Evolutionary conservation across 768 basidiomycete genomes (phyloP).

Genomic region (Mycena rebaudengoi): DNA sequence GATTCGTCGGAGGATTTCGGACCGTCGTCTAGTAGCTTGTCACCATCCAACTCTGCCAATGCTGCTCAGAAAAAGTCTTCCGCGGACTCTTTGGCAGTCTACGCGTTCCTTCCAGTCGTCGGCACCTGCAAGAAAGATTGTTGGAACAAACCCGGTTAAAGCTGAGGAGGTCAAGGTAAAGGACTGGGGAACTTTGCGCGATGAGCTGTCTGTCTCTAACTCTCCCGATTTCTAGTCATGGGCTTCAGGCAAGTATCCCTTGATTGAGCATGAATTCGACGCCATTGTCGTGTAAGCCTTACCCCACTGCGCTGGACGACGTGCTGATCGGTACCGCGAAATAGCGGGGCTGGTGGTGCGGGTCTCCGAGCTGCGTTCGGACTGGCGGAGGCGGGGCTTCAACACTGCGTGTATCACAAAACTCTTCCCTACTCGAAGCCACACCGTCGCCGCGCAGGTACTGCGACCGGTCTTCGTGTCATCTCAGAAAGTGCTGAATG

Average conservation of each 20-base stretch:
- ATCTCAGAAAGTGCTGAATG: conserved; percentile 20
- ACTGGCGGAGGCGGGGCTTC: conserved; percentile 96
- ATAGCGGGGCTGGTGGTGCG: conserved; percentile 95
- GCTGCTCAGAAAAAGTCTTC: conserved; percentile 76
- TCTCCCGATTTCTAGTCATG: conserved; percentile 58
- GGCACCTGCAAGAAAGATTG: conserved; percentile 63
- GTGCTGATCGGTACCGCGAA: background rate
- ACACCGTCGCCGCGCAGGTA: conserved; percentile 98
- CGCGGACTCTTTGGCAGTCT: conserved; percentile 57
- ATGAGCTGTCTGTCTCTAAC: conserved; percentile 17
- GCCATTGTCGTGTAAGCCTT: conserved; percentile 93
- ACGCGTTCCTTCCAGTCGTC: conserved; percentile 75
- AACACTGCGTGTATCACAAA: conserved; percentile 99
- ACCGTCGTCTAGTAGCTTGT: conserved; percentile 25
- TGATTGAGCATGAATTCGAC: conserved; percentile 99
- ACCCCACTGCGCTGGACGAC: background rate
- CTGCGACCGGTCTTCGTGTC: conserved; percentile 25
- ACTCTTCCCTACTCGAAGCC: conserved; percentile 97
- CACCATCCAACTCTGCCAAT: conserved; percentile 38
- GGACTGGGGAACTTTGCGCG: background rate
- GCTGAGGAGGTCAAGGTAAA: conserved; percentile 84
- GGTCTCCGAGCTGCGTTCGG: conserved; percentile 98
- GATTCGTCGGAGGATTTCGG: background rate
- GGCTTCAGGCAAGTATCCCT: conserved; percentile 90
- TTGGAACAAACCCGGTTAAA: conserved; percentile 77